Conservation (phyloP, 2,329 filamentous ascomycete species). For the Penicillium sp. region DNA sequence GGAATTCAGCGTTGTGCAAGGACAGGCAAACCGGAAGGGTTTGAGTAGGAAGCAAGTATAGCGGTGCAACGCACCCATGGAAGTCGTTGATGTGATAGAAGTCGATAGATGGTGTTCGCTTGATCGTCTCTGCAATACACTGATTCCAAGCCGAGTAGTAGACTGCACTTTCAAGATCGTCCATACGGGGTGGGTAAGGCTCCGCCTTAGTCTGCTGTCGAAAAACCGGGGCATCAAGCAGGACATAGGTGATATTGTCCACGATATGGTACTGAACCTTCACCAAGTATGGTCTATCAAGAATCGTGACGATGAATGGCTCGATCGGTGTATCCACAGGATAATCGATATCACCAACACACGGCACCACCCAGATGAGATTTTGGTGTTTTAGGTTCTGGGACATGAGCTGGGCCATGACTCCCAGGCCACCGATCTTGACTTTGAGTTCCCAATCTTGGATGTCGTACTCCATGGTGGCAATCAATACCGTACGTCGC, state of each 20-base stretch:
- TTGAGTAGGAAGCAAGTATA: slow-evolving; percentile 59
- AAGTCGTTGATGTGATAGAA: slow-evolving; percentile 69
- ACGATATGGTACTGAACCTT: slow-evolving; percentile 63
- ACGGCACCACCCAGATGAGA: slow-evolving; percentile 62
- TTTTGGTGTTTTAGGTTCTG: slow-evolving; percentile 64
- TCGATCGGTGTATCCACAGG: slow-evolving; percentile 50
- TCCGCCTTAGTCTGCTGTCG: slow-evolving; percentile 62
- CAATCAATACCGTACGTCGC: slow-evolving; percentile 60
- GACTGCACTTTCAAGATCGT: slow-evolving; percentile 65
- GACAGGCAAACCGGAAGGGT: slow-evolving; percentile 62
- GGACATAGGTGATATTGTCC: slow-evolving; percentile 66
- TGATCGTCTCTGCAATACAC: slow-evolving; percentile 64
- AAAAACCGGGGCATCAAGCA: slow-evolving; percentile 66
- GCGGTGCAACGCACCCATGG: slow-evolving; percentile 61
- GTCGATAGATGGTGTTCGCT: slow-evolving; percentile 58
- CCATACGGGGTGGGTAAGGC: slow-evolving; percentile 67
- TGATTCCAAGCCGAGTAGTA: slow-evolving; percentile 70
- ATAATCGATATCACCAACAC: slow-evolving; percentile 64
- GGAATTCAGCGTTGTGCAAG: slow-evolving; percentile 68
- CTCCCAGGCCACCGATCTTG: slow-evolving; percentile 68
- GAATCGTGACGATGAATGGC: slow-evolving; percentile 61
- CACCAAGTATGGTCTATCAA: slow-evolving; percentile 60
- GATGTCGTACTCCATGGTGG: slow-evolving; percentile 71
- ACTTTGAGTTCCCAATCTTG: slow-evolving; percentile 69
- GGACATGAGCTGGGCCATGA: slow-evolving; percentile 70